Evolutionary conservation across 192 early-diverging fungal genomes (phyloP).

Genomic region (Coemansia brasiliensis): DNA sequence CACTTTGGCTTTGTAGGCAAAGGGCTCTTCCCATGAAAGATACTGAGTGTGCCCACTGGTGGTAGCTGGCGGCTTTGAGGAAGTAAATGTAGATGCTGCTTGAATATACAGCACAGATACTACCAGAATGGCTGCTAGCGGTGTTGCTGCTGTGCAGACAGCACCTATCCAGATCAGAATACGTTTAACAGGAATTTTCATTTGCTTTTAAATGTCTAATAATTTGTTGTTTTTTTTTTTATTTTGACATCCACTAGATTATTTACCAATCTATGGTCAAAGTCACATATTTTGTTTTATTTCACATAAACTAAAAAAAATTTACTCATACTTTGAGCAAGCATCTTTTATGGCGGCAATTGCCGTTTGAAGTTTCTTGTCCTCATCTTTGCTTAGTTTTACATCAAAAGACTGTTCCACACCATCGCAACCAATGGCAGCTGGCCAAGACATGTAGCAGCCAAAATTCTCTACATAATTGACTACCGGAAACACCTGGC

Average conservation of each 20-base stretch:
- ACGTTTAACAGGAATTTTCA: background rate
- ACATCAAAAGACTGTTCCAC: constrained; percentile 72
- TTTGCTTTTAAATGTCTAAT: background rate
- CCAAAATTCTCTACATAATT: constrained; percentile 64
- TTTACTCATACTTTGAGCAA: constrained; percentile 49
- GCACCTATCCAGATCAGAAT: background rate
- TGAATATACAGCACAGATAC: background rate
- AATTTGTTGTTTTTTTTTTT: too few species aligned
- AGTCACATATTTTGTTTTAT: too few species aligned
- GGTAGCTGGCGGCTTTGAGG: background rate
- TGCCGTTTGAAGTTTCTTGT: constrained; percentile 57
- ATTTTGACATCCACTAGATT: too few species aligned
- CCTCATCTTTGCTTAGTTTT: constrained; percentile 62
- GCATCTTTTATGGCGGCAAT: constrained; percentile 58
- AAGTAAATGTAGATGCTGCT: background rate
- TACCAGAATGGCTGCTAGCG: background rate
- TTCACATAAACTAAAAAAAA: too few species aligned
- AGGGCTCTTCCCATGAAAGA: constrained; percentile 14
- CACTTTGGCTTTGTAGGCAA: constrained; percentile 17
- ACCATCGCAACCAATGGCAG: constrained; percentile 72
- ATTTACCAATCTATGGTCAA: too few species aligned
- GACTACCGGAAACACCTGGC: constrained; percentile 68
- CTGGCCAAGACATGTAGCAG: constrained; percentile 73
- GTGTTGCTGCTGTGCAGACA: background rate
- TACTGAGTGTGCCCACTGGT: background rate